Evolutionary conservation across 331 rosid genomes (phyloP).

Genomic region (Cydonia oblonga): DNA sequence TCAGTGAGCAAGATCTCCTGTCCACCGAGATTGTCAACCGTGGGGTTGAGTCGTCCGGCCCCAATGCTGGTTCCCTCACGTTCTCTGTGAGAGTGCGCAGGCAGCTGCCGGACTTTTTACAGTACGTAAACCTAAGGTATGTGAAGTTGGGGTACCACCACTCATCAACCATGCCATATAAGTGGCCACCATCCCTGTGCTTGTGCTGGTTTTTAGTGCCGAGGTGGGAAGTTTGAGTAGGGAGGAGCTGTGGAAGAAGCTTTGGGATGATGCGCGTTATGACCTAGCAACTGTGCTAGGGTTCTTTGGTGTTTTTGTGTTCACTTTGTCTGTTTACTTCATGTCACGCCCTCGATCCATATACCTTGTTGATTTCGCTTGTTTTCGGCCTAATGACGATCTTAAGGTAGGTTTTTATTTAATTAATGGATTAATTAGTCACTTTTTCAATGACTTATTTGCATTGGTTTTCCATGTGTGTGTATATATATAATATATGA

Average conservation of each 20-base stretch:
- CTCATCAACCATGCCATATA: slow-evolving; percentile 78
- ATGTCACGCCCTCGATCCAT: slow-evolving; percentile 87
- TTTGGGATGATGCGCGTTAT: slow-evolving; percentile 73
- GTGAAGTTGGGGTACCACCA: slow-evolving; percentile 89
- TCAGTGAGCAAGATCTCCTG: slow-evolving; percentile 54
- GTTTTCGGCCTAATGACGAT: slow-evolving; percentile 58
- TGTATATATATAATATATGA: neutral
- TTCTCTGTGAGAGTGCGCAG: slow-evolving; percentile 80
- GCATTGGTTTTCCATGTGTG: neutral
- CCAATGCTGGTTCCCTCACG: slow-evolving; percentile 81
- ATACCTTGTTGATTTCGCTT: slow-evolving; percentile 78
- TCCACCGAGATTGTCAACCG: slow-evolving; percentile 89
- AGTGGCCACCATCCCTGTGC: slow-evolving; percentile 66
- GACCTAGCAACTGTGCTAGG: slow-evolving; percentile 74
- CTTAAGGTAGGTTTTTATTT: slow-evolving; percentile 38
- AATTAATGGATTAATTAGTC: neutral
- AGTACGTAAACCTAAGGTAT: slow-evolving; percentile 86
- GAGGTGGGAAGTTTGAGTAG: slow-evolving; percentile 74
- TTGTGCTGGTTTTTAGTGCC: slow-evolving; percentile 71
- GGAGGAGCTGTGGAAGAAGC: slow-evolving; percentile 76
- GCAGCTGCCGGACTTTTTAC: slow-evolving; percentile 79
- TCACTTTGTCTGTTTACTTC: slow-evolving; percentile 76
- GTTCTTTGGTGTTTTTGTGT: slow-evolving; percentile 63
- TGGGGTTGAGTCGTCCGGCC: slow-evolving; percentile 75
- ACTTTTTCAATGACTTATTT: neutral